Evolutionary conservation across 129 eudicot genomes (phyloP).

Genomic region (sunflower (Helianthus annuus)): DNA sequence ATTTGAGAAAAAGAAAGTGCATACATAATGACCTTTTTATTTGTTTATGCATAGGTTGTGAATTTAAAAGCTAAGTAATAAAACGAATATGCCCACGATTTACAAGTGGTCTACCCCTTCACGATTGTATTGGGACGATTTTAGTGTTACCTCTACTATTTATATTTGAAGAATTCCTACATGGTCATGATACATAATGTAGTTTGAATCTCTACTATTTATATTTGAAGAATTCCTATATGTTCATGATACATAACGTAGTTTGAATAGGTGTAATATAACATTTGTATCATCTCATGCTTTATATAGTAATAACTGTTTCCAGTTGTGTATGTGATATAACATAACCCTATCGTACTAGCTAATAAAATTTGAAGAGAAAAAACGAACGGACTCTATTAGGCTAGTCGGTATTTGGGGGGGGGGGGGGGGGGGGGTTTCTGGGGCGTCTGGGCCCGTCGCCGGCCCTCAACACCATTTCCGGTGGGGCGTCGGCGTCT

Average conservation of each 20-base stretch:
- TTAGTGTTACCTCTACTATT: background rate
- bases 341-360: too few species aligned
- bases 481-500: too few species aligned
- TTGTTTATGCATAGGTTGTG: constrained; percentile 1
- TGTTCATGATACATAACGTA: background rate
- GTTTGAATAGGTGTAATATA: background rate
- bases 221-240: background rate
- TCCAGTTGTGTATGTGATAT: too few species aligned
- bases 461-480: too few species aligned
- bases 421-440: too few species aligned
- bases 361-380: too few species aligned
- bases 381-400: too few species aligned
- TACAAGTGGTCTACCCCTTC: constrained; percentile 24
- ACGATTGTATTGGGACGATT: constrained; percentile 10
- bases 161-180: background rate
- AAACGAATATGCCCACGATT: constrained; percentile 21
- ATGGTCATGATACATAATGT: background rate
- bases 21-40: constrained; percentile 9
- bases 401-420: too few species aligned
- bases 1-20: constrained; percentile 14
- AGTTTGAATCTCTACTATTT: background rate
- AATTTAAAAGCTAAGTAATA: background rate
- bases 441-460: too few species aligned
- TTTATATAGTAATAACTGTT: too few species aligned
- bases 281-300: background rate